Evolutionary conservation across 345 rosid genomes (phyloP).

Genomic region (Gossypium raimondii): DNA sequence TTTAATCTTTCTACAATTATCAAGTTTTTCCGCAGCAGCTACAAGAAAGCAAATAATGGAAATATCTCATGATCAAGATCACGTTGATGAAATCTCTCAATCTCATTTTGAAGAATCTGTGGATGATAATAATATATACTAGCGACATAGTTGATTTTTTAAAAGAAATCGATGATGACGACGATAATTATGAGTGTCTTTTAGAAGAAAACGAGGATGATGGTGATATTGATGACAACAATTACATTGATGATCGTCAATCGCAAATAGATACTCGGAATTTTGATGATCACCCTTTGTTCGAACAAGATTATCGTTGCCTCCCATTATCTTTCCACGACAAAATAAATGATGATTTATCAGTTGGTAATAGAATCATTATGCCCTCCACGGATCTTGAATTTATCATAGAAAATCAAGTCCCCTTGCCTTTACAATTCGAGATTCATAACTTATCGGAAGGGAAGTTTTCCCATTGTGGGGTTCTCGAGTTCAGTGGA

Average conservation of each 20-base stretch:
- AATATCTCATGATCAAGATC: no score
- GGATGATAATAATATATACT: no score
- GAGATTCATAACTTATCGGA: conserved; percentile 11
- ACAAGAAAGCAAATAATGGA: no score
- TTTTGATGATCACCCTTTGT: background rate
- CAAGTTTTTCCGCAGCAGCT: no score
- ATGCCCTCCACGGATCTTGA: background rate
- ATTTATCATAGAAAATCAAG: background rate
- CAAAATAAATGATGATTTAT: background rate
- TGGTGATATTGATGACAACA: background rate
- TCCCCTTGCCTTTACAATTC: conserved; percentile 25
- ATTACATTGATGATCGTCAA: background rate
- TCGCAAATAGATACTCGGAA: background rate
- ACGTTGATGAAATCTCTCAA: no score
- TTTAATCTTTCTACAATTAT: no score
- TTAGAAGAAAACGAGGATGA: background rate
- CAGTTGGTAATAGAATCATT: conserved; percentile 13
- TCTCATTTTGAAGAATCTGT: no score
- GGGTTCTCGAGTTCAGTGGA: conserved; percentile 28
- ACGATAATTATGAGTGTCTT: background rate
- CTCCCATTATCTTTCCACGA: background rate
- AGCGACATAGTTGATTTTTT: no score
- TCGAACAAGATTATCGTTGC: conserved; percentile 6
- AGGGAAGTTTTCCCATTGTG: conserved; percentile 22
- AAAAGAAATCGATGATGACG: no score